phyloP scores from a whole-genome alignment of 805 yeast genomes.

The Candida stauntonica region DNA sequence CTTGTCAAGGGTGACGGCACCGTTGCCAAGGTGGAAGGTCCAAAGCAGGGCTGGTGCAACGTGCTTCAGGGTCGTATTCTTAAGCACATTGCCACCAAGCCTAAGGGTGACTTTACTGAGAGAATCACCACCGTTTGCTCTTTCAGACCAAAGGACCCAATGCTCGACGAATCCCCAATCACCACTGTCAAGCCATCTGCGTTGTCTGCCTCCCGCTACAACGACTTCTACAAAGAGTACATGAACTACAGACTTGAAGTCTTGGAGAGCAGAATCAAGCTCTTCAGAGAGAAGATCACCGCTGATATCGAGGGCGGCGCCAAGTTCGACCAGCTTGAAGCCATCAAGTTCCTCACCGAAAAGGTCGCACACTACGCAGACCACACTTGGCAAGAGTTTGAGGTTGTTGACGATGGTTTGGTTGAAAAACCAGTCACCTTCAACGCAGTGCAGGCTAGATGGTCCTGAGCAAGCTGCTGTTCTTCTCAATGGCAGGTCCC shows the following conservation, averaged over 20 bases:
- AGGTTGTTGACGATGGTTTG: constrained; percentile 29
- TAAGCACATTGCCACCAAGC: constrained; percentile 44
- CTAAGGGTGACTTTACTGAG: constrained; percentile 33
- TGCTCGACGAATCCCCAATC: constrained; percentile 36
- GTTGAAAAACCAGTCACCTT: constrained; percentile 24
- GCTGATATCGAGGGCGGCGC: constrained; percentile 23
- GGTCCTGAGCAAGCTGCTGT: constrained; percentile 7
- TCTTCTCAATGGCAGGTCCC: too few relatives aligned
- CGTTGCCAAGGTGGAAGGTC: constrained; percentile 32
- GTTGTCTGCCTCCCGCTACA: constrained; percentile 33
- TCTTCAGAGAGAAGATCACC: constrained; percentile 26
- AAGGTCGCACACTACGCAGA: constrained; percentile 28
- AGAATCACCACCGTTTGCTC: constrained; percentile 41
- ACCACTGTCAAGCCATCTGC: constrained; percentile 38
- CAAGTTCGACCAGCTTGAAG: constrained; percentile 34
- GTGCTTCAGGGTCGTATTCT: constrained; percentile 44
- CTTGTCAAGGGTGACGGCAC: constrained; percentile 33
- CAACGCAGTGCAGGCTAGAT: constrained; percentile 20
- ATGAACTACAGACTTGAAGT: constrained; percentile 35
- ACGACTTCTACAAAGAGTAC: constrained; percentile 38
- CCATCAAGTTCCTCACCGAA: constrained; percentile 29
- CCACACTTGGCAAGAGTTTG: constrained; percentile 34
- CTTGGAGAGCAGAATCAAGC: constrained; percentile 29
- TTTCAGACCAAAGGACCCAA: constrained; percentile 37
- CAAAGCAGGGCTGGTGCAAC: constrained; percentile 46